Evolutionary conservation across 2,329 filamentous ascomycete species (phyloP).

Genomic region (Amauroascus verrucosus): DNA sequence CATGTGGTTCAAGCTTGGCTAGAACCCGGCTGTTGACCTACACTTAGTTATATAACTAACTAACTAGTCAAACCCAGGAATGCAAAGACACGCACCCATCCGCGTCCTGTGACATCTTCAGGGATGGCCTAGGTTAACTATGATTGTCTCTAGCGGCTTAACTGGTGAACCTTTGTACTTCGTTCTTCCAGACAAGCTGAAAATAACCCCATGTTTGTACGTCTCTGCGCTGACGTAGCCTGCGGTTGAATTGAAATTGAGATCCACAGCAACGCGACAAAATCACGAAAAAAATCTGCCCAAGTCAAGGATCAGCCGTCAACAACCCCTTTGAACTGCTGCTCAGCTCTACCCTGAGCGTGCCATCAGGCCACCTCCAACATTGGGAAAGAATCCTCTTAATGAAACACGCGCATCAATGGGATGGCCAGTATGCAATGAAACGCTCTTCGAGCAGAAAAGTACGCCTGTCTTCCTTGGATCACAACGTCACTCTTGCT

Average conservation of each 20-base stretch:
- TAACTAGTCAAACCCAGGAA: no score
- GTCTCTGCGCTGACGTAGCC: no score
- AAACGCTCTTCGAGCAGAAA: slow-evolving; percentile 38
- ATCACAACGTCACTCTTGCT: not conserved
- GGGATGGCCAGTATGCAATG: slow-evolving; percentile 35
- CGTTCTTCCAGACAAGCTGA: no score
- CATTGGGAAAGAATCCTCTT: not conserved
- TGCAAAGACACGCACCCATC: no score
- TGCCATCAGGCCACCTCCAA: not conserved
- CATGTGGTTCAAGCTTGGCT: no score
- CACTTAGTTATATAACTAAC: no score
- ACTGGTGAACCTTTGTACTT: no score
- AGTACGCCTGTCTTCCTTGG: slow-evolving; percentile 26
- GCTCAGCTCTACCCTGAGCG: not conserved
- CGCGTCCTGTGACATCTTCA: no score
- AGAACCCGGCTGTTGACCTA: no score
- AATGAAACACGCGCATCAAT: not conserved
- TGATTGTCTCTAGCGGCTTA: no score
- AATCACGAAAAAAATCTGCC: not conserved
- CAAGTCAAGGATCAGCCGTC: not conserved
- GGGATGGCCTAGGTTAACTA: no score
- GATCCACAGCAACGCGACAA: not conserved
- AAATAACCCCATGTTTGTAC: no score
- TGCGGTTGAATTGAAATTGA: not conserved
- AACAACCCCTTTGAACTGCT: not conserved